Percentiles rank a stretch among this genome's conserved stretches.
Evolutionary conservation across 2,329 filamentous ascomycete species (phyloP).

Genomic region (Paraphaeosphaeria minitans): DNA sequence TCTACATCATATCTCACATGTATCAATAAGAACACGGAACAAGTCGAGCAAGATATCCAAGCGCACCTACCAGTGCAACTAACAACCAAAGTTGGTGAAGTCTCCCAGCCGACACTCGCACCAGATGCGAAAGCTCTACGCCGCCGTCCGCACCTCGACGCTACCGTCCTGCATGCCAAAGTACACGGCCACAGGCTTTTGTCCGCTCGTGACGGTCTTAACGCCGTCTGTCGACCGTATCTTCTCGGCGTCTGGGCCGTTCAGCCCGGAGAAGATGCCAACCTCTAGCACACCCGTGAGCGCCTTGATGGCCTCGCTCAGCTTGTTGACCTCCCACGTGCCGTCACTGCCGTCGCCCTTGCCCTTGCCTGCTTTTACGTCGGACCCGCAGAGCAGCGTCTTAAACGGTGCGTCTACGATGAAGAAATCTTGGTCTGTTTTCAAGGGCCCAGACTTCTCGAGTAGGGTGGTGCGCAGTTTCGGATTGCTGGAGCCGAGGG

Average conservation of each 20-base stretch:
- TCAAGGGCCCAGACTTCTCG: slow-evolving; percentile 80
- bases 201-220: slow-evolving; percentile 59
- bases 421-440: slow-evolving; percentile 85
- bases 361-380: slow-evolving; percentile 52
- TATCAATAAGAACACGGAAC: neutral
- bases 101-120: neutral
- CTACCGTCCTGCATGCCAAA: slow-evolving; percentile 79
- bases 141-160: slow-evolving; percentile 45
- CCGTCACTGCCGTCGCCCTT: slow-evolving; percentile 64
- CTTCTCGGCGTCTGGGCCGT: slow-evolving; percentile 70
- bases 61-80: too few species aligned
- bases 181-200: slow-evolving; percentile 92
- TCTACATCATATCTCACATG: neutral
- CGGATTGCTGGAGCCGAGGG: slow-evolving; percentile 74
- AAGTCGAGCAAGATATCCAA: neutral
- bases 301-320: slow-evolving; percentile 76
- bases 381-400: slow-evolving; percentile 67
- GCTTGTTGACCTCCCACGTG: slow-evolving; percentile 77
- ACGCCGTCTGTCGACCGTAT: slow-evolving; percentile 41
- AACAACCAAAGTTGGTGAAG: neutral
- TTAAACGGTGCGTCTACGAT: slow-evolving; percentile 92
- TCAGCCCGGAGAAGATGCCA: slow-evolving; percentile 83
- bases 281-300: slow-evolving; percentile 91
- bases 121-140: slow-evolving; percentile 9
- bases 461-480: slow-evolving; percentile 73